Percentiles rank a stretch among this genome's conserved stretches.
Evolutionary conservation across 768 basidiomycete species (phyloP).

Genomic region (Mycena alexandri): DNA sequence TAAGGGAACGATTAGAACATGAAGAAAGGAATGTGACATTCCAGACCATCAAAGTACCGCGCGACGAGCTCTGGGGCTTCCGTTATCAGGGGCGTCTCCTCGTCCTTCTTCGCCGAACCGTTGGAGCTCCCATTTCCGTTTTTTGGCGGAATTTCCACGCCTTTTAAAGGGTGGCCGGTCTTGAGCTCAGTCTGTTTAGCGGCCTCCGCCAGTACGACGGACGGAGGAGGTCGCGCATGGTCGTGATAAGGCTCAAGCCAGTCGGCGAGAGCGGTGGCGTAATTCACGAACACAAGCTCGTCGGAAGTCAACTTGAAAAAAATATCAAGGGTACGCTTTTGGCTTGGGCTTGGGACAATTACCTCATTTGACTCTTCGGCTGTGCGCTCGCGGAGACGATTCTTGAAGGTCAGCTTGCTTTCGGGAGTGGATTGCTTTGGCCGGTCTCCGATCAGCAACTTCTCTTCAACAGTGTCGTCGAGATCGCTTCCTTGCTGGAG

Average conservation of each 20-base stretch:
- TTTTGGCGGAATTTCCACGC: slow-evolving; percentile 64
- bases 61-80: slow-evolving; percentile 69
- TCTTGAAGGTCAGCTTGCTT: slow-evolving; percentile 63
- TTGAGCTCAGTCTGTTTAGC: slow-evolving; percentile 79
- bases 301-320: slow-evolving; percentile 71
- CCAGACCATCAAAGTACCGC: slow-evolving; percentile 73
- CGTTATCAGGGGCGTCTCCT: slow-evolving; percentile 74
- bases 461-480: slow-evolving; percentile 85
- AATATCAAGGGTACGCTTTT: slow-evolving; percentile 17
- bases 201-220: slow-evolving; percentile 79
- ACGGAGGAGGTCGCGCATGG: slow-evolving; percentile 76
- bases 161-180: slow-evolving; percentile 76
- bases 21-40: not conserved
- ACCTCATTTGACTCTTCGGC: slow-evolving; percentile 71
- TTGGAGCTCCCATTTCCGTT: slow-evolving; percentile 56
- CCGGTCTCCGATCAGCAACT: slow-evolving; percentile 83
- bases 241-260: slow-evolving; percentile 87
- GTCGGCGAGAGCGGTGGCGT: slow-evolving; percentile 70
- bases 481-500: slow-evolving; percentile 86
- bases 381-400: slow-evolving; percentile 66
- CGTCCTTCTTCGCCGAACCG: slow-evolving; percentile 73
- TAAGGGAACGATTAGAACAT: slow-evolving; percentile 41
- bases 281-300: slow-evolving; percentile 70
- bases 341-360: slow-evolving; percentile 22
- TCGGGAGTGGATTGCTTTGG: slow-evolving; percentile 74